Percentiles rank a stretch among this genome's conserved stretches.
phyloP scores from a whole-genome alignment of 148 eudicot genomes.

The Bassia scoparia region DNA sequence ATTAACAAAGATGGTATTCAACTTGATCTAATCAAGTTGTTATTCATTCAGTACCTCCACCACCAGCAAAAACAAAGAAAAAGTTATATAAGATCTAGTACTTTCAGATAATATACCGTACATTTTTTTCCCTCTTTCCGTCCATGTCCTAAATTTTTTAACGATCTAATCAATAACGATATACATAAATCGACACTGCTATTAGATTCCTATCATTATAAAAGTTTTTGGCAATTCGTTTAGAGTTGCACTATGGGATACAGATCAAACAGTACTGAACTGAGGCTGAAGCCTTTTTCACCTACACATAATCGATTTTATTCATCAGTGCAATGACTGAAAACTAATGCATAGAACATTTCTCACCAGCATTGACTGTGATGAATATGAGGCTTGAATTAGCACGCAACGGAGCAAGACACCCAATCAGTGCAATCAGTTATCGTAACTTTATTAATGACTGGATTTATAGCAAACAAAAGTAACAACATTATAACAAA shows the following conservation, averaged over 20 bases:
- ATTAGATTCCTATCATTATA: too few relatives aligned
- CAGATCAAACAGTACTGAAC: not conserved
- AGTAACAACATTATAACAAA: constrained; percentile 3
- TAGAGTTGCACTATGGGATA: too few relatives aligned
- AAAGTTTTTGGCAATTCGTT: too few relatives aligned
- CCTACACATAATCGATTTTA: too few relatives aligned
- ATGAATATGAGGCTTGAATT: constrained; percentile 90
- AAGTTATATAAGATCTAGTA: not conserved
- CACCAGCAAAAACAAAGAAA: not conserved
- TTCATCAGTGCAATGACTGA: not conserved
- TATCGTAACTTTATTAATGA: not conserved
- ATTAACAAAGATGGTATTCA: not conserved
- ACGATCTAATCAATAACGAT: too few relatives aligned
- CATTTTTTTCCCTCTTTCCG: not conserved
- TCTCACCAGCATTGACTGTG: constrained; percentile 93
- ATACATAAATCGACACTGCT: too few relatives aligned
- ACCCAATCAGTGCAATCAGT: constrained; percentile 58
- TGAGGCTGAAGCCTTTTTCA: too few relatives aligned
- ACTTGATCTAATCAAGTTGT: not conserved
- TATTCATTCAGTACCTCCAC: not conserved
- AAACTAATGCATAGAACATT: not conserved
- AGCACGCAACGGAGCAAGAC: constrained; percentile 78
- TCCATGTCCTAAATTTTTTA: not conserved
- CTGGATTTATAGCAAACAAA: not conserved
- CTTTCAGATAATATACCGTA: not conserved